These are phyloP conservation scores for Basidiobolus heterosporus DNA, from an alignment of 371 early-diverging fungal genomes.

Conservation along the genomic window DNA sequence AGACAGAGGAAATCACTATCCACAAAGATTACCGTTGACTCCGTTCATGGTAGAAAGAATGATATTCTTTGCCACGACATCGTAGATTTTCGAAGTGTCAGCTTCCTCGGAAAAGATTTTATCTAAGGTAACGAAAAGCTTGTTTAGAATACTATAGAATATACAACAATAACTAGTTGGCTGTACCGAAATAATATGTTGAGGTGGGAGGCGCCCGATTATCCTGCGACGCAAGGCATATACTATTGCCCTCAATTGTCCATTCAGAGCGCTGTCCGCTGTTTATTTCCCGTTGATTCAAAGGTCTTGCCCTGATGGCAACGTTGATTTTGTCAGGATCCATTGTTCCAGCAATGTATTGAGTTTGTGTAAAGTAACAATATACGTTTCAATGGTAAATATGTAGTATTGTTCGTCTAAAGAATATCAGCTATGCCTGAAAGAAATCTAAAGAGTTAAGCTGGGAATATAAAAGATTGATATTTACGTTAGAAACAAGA, in stretches of 20 bases:
- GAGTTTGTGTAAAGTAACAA: too few relatives aligned
- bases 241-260: not conserved
- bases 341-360: not conserved
- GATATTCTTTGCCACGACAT: constrained; percentile 13
- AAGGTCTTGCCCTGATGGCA: constrained; percentile 16
- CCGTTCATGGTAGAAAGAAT: constrained; percentile 16
- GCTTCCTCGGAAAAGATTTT: constrained; percentile 11
- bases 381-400: too few relatives aligned
- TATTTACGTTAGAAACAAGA: too few relatives aligned
- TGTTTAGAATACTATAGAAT: not conserved
- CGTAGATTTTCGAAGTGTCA: constrained; percentile 14
- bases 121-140: not conserved
- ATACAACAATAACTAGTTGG: constrained; percentile 9
- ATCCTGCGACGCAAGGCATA: constrained; percentile 9
- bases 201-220: constrained; percentile 2
- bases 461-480: too few relatives aligned
- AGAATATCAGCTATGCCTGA: too few relatives aligned
- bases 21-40: constrained; percentile 8
- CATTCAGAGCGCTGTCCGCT: not conserved
- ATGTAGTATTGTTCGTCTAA: too few relatives aligned
- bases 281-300: constrained; percentile 10
- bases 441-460: too few relatives aligned
- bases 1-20: not conserved
- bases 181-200: constrained; percentile 7
- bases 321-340: constrained; percentile 9